Evolutionary conservation across 139 green algal species (phyloP), one percentile per base, ranked within the genome.

Genomic region (Ulvella scutata): DNA sequence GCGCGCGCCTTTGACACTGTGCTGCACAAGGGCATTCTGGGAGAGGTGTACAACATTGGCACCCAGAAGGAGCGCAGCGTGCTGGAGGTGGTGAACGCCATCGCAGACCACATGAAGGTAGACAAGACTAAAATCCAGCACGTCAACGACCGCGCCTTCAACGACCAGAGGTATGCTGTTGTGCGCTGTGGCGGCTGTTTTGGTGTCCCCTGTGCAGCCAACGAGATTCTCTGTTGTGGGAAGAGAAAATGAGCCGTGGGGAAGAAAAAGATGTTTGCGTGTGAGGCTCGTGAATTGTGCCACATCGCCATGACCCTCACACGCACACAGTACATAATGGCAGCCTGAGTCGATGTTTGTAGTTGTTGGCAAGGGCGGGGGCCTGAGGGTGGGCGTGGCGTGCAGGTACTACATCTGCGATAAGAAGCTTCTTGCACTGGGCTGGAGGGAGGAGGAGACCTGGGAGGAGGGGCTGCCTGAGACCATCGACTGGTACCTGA

Each of bases 11-110:
- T 96, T 80, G 91, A 96, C 60, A 73, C 79, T 21, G 85, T 98
- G 43, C 81, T 98, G 79, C 91, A 94, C 82, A 85, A 88, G 75
- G 86, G 88, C 62, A 39, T 75, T 62, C 51, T 80, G 31, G 92
- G 93, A 1, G 85, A 94, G 80, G 82, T 91, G 3, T 99, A 99
- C 88, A 98, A 99, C 88, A 97, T 99, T 51, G 94, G 95, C 43
- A 97, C 91, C 0, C 85, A 97, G 51, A 87, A 87, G 74, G 92
- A 99, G 87, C 86, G 93, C 28, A 92, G 83, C 13, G 93, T 98
- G 43, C 62, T 89, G 43, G 88, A 97, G 38, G 95, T 98, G 35
- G 84, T 79, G 0, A n/a, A 60, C 2, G 81, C 86, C 40, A 83
- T 90, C 34, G 38, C 43, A 36, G 78, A 84, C 13, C 31, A 80